phyloP scores from a whole-genome alignment of 495 filamentous ascomycete species.

The Chaetomium cochliodes region DNA sequence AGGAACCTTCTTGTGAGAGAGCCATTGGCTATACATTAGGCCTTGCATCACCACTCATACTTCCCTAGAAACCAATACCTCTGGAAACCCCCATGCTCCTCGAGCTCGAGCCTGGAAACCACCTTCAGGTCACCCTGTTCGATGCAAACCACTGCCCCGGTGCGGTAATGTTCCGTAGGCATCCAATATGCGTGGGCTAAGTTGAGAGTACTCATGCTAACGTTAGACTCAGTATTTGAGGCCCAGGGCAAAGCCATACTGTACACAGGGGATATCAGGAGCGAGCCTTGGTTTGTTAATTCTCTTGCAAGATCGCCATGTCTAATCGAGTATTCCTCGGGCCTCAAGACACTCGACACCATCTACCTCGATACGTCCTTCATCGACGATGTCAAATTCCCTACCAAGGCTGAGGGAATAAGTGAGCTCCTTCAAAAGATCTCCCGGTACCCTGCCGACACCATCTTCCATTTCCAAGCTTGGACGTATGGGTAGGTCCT shows the following conservation, averaged over 20 bases:
- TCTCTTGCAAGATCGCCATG: slow-evolving; percentile 65
- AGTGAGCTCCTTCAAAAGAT: slow-evolving; percentile 71
- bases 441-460: slow-evolving; percentile 65
- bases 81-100: slow-evolving; percentile 77
- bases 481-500: slow-evolving; percentile 81
- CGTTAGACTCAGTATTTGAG: slow-evolving; percentile 64
- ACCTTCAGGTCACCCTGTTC: slow-evolving; percentile 77
- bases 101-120: slow-evolving; percentile 65
- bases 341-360: slow-evolving; percentile 64
- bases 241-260: slow-evolving; percentile 70
- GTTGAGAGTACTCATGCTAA: neutral
- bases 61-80: slow-evolving; percentile 68
- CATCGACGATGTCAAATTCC: slow-evolving; percentile 47
- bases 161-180: slow-evolving; percentile 80
- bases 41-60: slow-evolving; percentile 9
- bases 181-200: neutral
- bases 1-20: slow-evolving; percentile 58
- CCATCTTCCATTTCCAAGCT: slow-evolving; percentile 78
- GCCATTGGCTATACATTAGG: neutral
- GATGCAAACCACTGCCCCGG: slow-evolving; percentile 93
- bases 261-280: slow-evolving; percentile 91
- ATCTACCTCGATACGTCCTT: slow-evolving; percentile 91
- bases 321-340: slow-evolving; percentile 71
- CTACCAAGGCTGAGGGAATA: slow-evolving; percentile 69
- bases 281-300: slow-evolving; percentile 59